These are phyloP conservation scores for Boletus rubropictus DNA, from an alignment of 768 basidiomycete genomes.

Conservation along the genomic window DNA sequence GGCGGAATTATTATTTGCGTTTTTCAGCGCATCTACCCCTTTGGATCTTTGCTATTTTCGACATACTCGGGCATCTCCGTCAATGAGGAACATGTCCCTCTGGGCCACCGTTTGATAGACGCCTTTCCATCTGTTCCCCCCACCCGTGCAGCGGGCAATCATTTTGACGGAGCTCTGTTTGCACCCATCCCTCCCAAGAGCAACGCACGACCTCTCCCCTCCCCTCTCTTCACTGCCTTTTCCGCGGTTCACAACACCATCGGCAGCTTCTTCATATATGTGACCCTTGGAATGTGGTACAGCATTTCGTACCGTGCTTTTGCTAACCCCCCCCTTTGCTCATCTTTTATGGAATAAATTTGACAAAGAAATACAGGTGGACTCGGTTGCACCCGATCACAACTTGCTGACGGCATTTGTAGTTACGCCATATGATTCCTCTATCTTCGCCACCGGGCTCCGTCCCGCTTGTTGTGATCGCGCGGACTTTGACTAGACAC, in stretches of 20 bases:
- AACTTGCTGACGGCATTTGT: conserved; percentile 21
- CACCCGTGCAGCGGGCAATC: conserved; percentile 5
- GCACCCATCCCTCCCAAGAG: neutral
- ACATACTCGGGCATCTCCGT: conserved; percentile 27
- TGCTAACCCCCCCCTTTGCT: conserved; percentile 7
- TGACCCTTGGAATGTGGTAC: conserved; percentile 22
- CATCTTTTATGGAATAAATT: conserved; percentile 16
- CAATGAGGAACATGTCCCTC: conserved; percentile 20
- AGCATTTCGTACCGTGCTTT: conserved; percentile 17
- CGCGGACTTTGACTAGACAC: conserved; percentile 20
- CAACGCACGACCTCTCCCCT: neutral
- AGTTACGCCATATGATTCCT: conserved; percentile 23
- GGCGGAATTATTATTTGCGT: conserved; percentile 28
- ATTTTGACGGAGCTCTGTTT: conserved; percentile 3
- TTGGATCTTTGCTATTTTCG: conserved; percentile 37
- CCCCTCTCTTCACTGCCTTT: neutral
- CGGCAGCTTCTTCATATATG: conserved; percentile 12
- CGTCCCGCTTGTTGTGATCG: conserved; percentile 25
- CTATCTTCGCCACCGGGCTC: conserved; percentile 23
- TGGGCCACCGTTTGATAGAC: conserved; percentile 19
- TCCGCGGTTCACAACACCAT: conserved; percentile 13
- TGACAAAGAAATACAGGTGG: conserved; percentile 5
- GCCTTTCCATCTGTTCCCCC: conserved; percentile 3
- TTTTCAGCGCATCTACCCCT: conserved; percentile 42
- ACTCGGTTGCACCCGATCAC: conserved; percentile 26